phyloP scores from a whole-genome alignment of 805 yeast genomes.

The Ogataea henricii region DNA sequence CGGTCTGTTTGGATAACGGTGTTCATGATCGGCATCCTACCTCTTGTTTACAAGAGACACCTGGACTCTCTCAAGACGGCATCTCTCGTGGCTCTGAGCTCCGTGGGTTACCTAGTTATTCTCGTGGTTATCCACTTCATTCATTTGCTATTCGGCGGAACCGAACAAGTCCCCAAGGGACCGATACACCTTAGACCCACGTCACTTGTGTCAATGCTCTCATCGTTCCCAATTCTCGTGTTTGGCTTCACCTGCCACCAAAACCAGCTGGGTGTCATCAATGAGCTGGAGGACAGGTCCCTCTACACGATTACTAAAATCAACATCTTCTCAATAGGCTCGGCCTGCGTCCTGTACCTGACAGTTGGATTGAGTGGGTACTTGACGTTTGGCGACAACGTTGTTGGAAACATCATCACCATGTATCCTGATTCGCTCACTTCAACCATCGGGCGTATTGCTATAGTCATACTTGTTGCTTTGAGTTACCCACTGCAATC shows the following conservation, averaged over 20 bases:
- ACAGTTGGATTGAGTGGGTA: constrained; percentile 82
- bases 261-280: constrained; percentile 86
- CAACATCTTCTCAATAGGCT: constrained; percentile 53
- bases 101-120: constrained; percentile 75
- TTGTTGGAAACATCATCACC: constrained; percentile 76
- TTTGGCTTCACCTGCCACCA: constrained; percentile 97
- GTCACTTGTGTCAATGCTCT: constrained; percentile 50
- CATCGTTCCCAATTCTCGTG: constrained; percentile 86
- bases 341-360: constrained; percentile 64
- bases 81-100: constrained; percentile 75
- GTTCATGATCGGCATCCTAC: constrained; percentile 54
- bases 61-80: constrained; percentile 85
- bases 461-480: constrained; percentile 78
- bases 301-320: constrained; percentile 48
- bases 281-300: constrained; percentile 67
- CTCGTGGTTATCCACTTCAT: constrained; percentile 74
- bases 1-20: constrained; percentile 64
- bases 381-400: constrained; percentile 80
- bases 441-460: constrained; percentile 78
- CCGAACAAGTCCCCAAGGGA: constrained; percentile 60
- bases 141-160: constrained; percentile 53
- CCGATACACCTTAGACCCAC: constrained; percentile 50
- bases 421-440: constrained; percentile 66
- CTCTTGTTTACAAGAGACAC: constrained; percentile 71
- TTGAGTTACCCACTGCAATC: constrained; percentile 88